Conservation (phyloP, 495 filamentous ascomycete genomes). For the Pyrenula massariospora region DNA sequence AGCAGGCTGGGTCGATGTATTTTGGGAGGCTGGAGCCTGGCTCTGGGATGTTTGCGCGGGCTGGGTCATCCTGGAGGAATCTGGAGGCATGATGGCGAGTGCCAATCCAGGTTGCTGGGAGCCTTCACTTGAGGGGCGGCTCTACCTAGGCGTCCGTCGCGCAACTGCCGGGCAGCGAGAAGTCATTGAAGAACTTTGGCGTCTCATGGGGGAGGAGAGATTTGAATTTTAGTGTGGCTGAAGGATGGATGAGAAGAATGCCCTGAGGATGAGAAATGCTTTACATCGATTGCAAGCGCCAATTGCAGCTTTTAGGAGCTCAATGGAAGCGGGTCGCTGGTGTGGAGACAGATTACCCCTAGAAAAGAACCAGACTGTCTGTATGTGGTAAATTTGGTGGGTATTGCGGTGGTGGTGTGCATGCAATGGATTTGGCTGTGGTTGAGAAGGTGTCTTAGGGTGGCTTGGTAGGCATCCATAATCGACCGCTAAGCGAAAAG, state of each 20-base stretch:
- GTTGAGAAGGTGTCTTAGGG: no score
- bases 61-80: conserved; percentile 66
- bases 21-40: background rate
- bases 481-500: no score
- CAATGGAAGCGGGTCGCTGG: no score
- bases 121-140: conserved; percentile 48
- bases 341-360: no score
- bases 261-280: background rate
- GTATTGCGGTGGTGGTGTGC: no score
- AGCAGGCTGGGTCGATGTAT: no score
- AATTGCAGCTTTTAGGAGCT: background rate
- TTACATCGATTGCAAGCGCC: background rate
- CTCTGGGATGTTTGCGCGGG: conserved; percentile 15
- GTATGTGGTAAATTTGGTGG: no score
- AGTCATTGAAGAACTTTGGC: background rate
- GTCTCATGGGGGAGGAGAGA: background rate
- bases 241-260: background rate
- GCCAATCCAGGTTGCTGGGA: conserved; percentile 64
- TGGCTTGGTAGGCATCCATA: no score
- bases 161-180: background rate
- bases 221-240: background rate
- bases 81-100: conserved; percentile 57
- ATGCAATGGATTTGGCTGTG: no score
- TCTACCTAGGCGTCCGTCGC: conserved; percentile 25
- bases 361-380: no score